phyloP scores from a whole-genome alignment of 2,329 filamentous ascomycete genomes.

The Botrytis cinerea region DNA sequence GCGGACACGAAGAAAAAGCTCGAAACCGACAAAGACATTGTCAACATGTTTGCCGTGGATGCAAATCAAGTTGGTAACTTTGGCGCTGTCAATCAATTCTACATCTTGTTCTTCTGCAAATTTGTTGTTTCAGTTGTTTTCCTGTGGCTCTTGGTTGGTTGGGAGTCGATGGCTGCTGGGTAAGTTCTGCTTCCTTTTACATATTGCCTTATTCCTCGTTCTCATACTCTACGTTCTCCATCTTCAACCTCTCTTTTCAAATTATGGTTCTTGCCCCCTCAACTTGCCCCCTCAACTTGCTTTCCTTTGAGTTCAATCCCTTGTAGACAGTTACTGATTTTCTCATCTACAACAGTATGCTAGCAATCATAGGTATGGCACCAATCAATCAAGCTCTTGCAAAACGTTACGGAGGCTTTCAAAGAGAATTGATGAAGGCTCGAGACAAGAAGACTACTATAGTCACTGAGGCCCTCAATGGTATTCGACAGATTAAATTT shows the following conservation, averaged over 20 bases:
- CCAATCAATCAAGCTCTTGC: constrained; percentile 68
- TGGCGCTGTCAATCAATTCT: constrained; percentile 60
- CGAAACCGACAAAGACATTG: constrained; percentile 65
- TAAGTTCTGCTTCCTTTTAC: background rate
- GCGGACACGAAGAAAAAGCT: constrained; percentile 21
- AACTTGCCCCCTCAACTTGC: background rate
- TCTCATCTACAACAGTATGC: constrained; percentile 47
- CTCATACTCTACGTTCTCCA: background rate
- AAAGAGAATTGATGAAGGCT: constrained; percentile 70
- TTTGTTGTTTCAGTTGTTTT: constrained; percentile 65
- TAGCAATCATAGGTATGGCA: constrained; percentile 60
- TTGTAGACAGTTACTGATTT: background rate
- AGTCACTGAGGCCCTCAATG: constrained; percentile 71
- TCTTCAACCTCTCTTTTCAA: background rate
- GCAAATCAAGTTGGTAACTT: constrained; percentile 67
- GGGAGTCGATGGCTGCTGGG: constrained; percentile 63
- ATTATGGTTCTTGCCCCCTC: background rate
- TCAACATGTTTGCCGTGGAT: constrained; percentile 76
- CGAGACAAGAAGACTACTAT: constrained; percentile 73
- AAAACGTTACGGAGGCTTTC: constrained; percentile 61
- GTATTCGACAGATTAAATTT: constrained; percentile 82
- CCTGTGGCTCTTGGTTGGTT: constrained; percentile 68
- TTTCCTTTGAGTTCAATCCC: no score
- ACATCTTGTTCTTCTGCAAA: constrained; percentile 61
- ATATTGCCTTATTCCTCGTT: background rate